A percentile compares a stretch with the other conserved stretches of the same genome.
Conservation (phyloP, 345 rosid genomes). For the Stellera chamaejasme region DNA sequence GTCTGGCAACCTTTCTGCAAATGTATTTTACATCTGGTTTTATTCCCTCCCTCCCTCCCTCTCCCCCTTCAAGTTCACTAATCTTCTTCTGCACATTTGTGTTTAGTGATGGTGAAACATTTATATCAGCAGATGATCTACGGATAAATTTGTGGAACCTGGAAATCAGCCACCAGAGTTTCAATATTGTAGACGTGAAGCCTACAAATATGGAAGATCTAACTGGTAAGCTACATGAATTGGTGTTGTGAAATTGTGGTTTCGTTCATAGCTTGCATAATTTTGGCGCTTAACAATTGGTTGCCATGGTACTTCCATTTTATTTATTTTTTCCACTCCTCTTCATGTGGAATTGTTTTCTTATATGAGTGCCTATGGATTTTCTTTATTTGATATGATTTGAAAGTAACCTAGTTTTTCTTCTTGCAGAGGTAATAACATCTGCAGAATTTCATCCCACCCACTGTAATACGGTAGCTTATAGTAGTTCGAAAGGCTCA, state of each 20-base stretch:
- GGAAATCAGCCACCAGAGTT: slow-evolving; percentile 94
- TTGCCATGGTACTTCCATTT: slow-evolving; percentile 1
- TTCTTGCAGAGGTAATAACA: slow-evolving; percentile 91
- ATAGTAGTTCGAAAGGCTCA: slow-evolving; percentile 99
- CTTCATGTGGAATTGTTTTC: background rate
- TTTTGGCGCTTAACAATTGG: background rate
- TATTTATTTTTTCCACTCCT: background rate
- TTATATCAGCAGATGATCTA: slow-evolving; percentile 95
- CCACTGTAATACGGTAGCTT: slow-evolving; percentile 88
- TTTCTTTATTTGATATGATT: slow-evolving; percentile 1
- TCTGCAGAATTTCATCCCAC: slow-evolving; percentile 97
- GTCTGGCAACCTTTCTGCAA: background rate
- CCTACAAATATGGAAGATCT: slow-evolving; percentile 98
- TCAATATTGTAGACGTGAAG: slow-evolving; percentile 95
- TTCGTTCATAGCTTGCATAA: background rate
- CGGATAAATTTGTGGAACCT: slow-evolving; percentile 98
- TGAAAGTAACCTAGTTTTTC: slow-evolving; percentile 5
- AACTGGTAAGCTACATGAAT: slow-evolving; percentile 44
- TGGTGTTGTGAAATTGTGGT: background rate
- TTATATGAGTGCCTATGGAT: background rate
- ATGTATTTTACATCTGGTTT: background rate
- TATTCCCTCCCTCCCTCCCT: too few relatives aligned
- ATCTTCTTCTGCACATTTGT: slow-evolving; percentile 10
- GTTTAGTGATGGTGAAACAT: slow-evolving; percentile 86
- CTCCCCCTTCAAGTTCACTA: slow-evolving; percentile 2